Evolutionary conservation across 2,329 filamentous ascomycete genomes (phyloP).

Genomic region (Ilyonectria sp.): DNA sequence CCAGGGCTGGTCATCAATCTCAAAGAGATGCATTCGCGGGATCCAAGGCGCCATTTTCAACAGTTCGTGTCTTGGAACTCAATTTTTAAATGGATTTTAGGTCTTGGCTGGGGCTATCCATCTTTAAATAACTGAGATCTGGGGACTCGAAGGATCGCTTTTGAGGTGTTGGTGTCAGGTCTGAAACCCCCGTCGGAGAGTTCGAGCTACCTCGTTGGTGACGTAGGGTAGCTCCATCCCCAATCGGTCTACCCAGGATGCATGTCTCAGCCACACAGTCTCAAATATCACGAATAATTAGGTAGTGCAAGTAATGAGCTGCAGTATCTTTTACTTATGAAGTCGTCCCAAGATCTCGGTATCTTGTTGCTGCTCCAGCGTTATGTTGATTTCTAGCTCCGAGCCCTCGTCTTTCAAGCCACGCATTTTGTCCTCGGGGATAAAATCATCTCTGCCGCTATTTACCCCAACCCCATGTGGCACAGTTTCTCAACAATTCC

Average conservation of each 20-base stretch:
- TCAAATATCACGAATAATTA: conserved; percentile 7
- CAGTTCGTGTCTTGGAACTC: not conserved
- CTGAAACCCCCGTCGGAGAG: conserved; percentile 11
- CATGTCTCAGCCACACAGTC: not conserved
- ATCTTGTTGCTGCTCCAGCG: no score
- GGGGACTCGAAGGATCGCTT: no score
- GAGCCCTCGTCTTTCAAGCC: not conserved
- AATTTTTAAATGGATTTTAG: not conserved
- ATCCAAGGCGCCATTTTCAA: conserved; percentile 63
- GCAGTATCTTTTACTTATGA: no score
- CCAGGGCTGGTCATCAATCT: conserved; percentile 79
- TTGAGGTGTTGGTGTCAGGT: not conserved
- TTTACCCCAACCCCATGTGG: not conserved
- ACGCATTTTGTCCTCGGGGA: no score
- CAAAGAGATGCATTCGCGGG: conserved; percentile 75
- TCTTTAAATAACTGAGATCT: no score
- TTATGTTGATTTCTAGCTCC: not conserved
- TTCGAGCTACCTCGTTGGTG: not conserved
- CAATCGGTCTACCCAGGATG: not conserved
- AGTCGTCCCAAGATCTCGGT: no score
- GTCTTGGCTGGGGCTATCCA: not conserved
- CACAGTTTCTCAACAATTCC: conserved; percentile 24
- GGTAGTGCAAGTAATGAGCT: not conserved
- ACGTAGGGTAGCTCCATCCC: conserved; percentile 19
- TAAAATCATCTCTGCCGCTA: not conserved